A percentile compares a stretch with the other conserved stretches of the same genome.
phyloP scores from a whole-genome alignment of 495 filamentous ascomycete genomes.

The Hamigera avellanea region DNA sequence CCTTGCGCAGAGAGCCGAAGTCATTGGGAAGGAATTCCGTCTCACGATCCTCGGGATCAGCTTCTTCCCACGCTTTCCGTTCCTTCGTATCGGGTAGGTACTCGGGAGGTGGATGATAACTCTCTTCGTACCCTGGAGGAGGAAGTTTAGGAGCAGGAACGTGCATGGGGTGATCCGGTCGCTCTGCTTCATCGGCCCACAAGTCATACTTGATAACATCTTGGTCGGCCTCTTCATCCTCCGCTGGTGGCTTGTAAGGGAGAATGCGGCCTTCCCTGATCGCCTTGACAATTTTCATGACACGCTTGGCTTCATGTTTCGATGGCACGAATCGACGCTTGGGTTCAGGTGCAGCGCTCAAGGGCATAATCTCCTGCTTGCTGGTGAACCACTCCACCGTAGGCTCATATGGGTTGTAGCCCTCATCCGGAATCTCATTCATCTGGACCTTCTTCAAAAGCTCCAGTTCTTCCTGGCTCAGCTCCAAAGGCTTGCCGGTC shows the following conservation, averaged over 20 bases:
- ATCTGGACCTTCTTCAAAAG: constrained; percentile 80
- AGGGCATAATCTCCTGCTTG: constrained; percentile 82
- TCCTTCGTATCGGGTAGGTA: constrained; percentile 82
- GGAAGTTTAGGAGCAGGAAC: constrained; percentile 92
- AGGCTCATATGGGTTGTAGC: constrained; percentile 86
- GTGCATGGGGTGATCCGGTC: constrained; percentile 83
- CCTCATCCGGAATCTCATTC: constrained; percentile 78
- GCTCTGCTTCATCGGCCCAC: constrained; percentile 82
- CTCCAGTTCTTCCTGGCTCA: constrained; percentile 82
- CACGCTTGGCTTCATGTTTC: constrained; percentile 92
- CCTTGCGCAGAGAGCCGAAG: constrained; percentile 72
- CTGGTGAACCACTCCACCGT: constrained; percentile 88
- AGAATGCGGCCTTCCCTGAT: constrained; percentile 90
- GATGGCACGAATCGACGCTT: constrained; percentile 94
- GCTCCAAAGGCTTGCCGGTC: constrained; percentile 81
- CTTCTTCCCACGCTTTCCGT: constrained; percentile 76
- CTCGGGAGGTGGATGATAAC: constrained; percentile 92
- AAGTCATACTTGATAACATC: constrained; percentile 75
- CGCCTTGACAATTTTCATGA: constrained; percentile 96
- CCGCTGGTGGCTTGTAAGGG: constrained; percentile 73
- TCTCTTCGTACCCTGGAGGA: constrained; percentile 87
- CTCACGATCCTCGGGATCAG: constrained; percentile 82
- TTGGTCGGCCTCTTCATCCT: constrained; percentile 58
- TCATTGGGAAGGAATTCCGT: constrained; percentile 78
- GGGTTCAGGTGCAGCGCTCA: constrained; percentile 89